These are phyloP conservation scores for Colletotrichum sp. DNA, from an alignment of 2,329 filamentous ascomycete species.

Conservation along the genomic window DNA sequence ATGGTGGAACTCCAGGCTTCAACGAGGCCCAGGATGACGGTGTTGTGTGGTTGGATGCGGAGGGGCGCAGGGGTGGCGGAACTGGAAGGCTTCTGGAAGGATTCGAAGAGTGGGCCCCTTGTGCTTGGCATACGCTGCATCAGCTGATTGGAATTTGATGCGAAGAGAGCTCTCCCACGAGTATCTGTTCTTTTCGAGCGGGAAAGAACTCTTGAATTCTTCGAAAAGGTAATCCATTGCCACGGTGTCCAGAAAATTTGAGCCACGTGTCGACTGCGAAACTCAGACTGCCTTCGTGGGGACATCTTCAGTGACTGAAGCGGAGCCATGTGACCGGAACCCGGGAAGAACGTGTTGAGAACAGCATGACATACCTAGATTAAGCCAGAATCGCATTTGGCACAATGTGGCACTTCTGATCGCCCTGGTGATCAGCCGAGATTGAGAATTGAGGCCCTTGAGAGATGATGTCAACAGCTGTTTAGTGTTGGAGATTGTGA, in stretches of 20 bases:
- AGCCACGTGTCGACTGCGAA: background rate
- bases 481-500: background rate
- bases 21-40: background rate
- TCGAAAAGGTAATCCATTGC: background rate
- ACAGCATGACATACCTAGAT: background rate
- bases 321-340: background rate
- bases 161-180: background rate
- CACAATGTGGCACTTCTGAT: background rate
- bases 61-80: constrained; percentile 12
- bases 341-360: background rate
- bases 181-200: background rate
- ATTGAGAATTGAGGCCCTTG: background rate
- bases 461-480: background rate
- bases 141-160: background rate
- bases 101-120: background rate
- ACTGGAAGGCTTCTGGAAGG: constrained; percentile 18
- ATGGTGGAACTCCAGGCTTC: background rate
- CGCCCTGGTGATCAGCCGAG: background rate
- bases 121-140: background rate
- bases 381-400: background rate
- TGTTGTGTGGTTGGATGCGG: background rate
- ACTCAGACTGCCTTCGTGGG: background rate
- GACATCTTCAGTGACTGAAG: background rate
- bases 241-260: background rate
- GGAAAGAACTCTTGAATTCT: background rate